Evolutionary conservation across 805 yeast genomes (phyloP).

Genomic region (Saccharomycopsis sp.): DNA sequence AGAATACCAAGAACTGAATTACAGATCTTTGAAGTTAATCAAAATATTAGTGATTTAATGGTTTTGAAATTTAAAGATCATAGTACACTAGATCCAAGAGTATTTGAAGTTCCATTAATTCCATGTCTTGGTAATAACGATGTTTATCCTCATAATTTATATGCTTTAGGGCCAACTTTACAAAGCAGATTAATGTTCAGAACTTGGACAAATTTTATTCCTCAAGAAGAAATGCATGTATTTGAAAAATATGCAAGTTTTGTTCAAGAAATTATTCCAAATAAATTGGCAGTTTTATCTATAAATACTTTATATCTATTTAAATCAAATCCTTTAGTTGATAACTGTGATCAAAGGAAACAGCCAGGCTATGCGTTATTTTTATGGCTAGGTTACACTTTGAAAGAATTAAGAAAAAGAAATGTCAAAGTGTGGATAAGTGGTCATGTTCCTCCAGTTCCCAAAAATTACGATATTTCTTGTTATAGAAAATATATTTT

Average conservation of each 20-base stretch:
- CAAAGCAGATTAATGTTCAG: conserved; percentile 72
- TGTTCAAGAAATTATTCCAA: conserved; percentile 73
- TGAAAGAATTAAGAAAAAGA: conserved; percentile 65
- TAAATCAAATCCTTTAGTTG: conserved; percentile 75
- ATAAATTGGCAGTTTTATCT: conserved; percentile 68
- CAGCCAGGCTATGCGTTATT: conserved; percentile 78
- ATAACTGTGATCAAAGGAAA: conserved; percentile 61
- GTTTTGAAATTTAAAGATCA: conserved; percentile 43
- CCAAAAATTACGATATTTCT: conserved; percentile 64
- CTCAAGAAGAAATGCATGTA: conserved; percentile 68
- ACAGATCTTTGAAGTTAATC: conserved; percentile 65
- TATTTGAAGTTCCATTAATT: conserved; percentile 42
- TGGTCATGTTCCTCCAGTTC: conserved; percentile 86
- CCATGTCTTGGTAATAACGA: conserved; percentile 84
- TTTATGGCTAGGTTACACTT: conserved; percentile 68
- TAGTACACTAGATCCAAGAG: conserved; percentile 35
- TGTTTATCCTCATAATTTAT: conserved; percentile 82
- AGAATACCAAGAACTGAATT: conserved; percentile 63
- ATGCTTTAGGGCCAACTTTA: conserved; percentile 82
- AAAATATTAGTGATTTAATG: conserved; percentile 46
- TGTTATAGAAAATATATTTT: conserved; percentile 69
- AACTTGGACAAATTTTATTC: conserved; percentile 69
- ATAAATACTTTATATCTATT: conserved; percentile 72
- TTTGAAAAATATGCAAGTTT: conserved; percentile 72
- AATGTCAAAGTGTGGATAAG: conserved; percentile 80